These are phyloP conservation scores for Corymbia maculata DNA, from an alignment of 345 rosid species.

Conservation along the genomic window DNA sequence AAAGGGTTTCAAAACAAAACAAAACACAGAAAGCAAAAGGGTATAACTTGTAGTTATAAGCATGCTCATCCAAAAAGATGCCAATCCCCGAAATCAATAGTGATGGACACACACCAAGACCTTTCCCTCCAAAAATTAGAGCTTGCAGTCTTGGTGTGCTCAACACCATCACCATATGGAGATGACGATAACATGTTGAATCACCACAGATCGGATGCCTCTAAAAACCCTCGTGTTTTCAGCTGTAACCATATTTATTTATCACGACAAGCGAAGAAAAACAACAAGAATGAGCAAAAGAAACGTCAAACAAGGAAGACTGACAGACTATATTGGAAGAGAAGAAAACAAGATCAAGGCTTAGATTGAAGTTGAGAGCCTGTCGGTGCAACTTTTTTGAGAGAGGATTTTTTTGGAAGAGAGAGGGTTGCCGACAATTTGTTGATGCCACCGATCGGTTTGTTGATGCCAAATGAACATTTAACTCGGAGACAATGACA, in stretches of 20 bases:
- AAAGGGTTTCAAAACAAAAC: not conserved
- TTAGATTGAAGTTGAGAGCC: not conserved
- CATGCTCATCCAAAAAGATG: not conserved
- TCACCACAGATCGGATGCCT: not conserved
- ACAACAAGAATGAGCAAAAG: not conserved
- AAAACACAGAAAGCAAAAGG: not conserved
- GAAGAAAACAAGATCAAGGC: not conserved
- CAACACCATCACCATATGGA: not conserved
- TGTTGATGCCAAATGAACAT: not conserved
- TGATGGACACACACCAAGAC: not conserved
- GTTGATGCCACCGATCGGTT: not conserved
- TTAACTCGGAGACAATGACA: not conserved
- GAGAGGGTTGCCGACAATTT: not conserved
- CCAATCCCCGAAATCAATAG: too few relatives aligned
- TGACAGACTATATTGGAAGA: not conserved
- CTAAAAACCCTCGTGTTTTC: too few relatives aligned
- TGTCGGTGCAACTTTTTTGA: not conserved
- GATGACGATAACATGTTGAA: not conserved
- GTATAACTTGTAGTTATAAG: too few relatives aligned
- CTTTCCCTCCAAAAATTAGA: not conserved
- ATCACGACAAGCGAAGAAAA: not conserved
- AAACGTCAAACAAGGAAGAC: not conserved
- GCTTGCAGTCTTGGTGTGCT: rapidly evolving
- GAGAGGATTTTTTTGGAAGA: not conserved
- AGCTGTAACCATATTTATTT: not conserved